These are phyloP conservation scores for Aspergillus mulundensis DNA, from an alignment of 495 filamentous ascomycete genomes.

Conservation along the genomic window DNA sequence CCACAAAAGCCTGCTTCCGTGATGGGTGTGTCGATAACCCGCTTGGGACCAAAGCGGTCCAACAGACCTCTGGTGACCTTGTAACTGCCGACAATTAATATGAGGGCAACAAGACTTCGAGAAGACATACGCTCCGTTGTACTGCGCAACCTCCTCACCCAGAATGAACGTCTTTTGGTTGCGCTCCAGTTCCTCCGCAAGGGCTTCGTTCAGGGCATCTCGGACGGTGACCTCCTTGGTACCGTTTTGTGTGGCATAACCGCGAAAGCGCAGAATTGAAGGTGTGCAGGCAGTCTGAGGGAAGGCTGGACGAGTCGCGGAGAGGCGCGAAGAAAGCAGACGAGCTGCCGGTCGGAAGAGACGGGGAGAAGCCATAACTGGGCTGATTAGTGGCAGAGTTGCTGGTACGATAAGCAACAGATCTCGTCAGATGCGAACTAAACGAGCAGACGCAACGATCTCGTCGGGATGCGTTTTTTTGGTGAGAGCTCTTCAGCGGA, in stretches of 20 bases:
- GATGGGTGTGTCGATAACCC: constrained; percentile 97
- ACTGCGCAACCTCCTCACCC: constrained; percentile 98
- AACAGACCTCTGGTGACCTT: constrained; percentile 97
- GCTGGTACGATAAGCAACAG: constrained; percentile 23
- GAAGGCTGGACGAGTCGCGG: constrained; percentile 49
- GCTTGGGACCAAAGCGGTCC: constrained; percentile 94
- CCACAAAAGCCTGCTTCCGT: constrained; percentile 94
- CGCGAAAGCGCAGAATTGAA: constrained; percentile 39
- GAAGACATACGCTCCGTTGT: constrained; percentile 81
- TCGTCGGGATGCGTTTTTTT: constrained; percentile 20
- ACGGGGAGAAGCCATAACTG: constrained; percentile 62
- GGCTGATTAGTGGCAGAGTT: constrained; percentile 21
- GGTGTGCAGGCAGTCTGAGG: constrained; percentile 46
- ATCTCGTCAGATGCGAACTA: too few relatives aligned
- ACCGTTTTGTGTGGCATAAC: constrained; percentile 55
- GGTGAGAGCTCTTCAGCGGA: constrained; percentile 26
- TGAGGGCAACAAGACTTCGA: too few relatives aligned
- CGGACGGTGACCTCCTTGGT: constrained; percentile 91
- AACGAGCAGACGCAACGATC: too few relatives aligned
- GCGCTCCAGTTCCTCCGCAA: constrained; percentile 92
- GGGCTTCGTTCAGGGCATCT: constrained; percentile 95
- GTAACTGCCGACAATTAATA: constrained; percentile 70
- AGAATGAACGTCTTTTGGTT: constrained; percentile 93
- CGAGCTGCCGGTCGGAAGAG: constrained; percentile 78
- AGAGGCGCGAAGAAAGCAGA: constrained; percentile 62